phyloP scores from a whole-genome alignment of 2,329 filamentous ascomycete species.

The Scopulariopsis brevicaulis region DNA sequence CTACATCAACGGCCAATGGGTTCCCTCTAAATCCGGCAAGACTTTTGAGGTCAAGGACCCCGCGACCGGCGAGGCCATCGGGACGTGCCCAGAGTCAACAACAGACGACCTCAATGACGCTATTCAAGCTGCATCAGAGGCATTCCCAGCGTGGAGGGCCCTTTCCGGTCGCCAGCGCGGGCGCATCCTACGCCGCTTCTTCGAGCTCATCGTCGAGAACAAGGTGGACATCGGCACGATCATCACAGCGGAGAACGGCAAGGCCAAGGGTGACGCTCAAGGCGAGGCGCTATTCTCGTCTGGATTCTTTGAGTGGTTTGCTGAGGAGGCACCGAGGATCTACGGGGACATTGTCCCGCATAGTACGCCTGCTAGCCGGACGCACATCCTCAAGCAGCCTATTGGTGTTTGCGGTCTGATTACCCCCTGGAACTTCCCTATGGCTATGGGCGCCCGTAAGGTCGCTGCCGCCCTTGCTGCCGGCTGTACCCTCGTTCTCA shows the following conservation, averaged over 20 bases:
- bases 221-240: conserved; percentile 54
- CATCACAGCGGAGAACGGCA: conserved; percentile 64
- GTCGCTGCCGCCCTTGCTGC: conserved; percentile 73
- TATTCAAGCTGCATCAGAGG: conserved; percentile 56
- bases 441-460: conserved; percentile 65
- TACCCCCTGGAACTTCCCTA: conserved; percentile 83
- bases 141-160: conserved; percentile 49
- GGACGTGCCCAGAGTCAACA: conserved; percentile 47
- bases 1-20: no score
- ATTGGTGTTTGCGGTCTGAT: conserved; percentile 76
- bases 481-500: conserved; percentile 90
- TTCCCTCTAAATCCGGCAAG: no score
- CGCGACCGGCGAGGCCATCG: no score
- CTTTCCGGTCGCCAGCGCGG: conserved; percentile 48
- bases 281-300: conserved; percentile 64
- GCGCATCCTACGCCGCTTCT: conserved; percentile 52
- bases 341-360: conserved; percentile 69
- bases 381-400: conserved; percentile 71
- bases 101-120: conserved; percentile 55
- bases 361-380: conserved; percentile 58
- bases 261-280: conserved; percentile 65
- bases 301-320: conserved; percentile 72
- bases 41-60: no score
- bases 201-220: conserved; percentile 55
- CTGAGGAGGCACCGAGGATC: conserved; percentile 61